phyloP scores from a whole-genome alignment of 2,329 filamentous ascomycete species.

The Sphaerulina populicola region DNA sequence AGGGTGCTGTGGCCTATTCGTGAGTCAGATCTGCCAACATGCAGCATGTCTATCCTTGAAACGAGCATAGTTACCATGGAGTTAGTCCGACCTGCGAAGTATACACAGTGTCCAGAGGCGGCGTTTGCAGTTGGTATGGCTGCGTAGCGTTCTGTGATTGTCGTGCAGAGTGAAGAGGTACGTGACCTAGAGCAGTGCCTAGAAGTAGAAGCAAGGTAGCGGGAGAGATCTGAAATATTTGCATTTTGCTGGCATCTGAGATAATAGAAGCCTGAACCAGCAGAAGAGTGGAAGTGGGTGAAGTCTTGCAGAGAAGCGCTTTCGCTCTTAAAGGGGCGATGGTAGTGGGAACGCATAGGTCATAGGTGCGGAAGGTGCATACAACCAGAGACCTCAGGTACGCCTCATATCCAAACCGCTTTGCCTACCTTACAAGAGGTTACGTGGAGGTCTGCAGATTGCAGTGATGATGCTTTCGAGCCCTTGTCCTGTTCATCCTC shows the following conservation, averaged over 20 bases:
- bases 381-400: not conserved
- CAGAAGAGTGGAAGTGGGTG: not conserved
- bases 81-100: conserved; percentile 44
- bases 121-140: conserved; percentile 35
- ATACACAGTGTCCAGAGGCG: conserved; percentile 44
- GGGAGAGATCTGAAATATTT: not conserved
- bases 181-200: not conserved
- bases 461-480: not conserved
- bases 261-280: not conserved
- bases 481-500: not conserved
- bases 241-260: conserved; percentile 2
- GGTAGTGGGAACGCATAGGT: not conserved
- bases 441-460: not conserved
- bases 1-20: conserved; percentile 38
- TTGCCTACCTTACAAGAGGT: not conserved
- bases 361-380: not conserved
- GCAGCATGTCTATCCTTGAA: not conserved
- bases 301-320: not conserved
- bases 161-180: not conserved
- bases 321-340: not conserved
- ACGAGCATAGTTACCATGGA: conserved; percentile 33
- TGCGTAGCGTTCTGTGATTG: conserved; percentile 2
- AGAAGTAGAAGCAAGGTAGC: not conserved
- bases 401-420: not conserved
- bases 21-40: not conserved